These are phyloP conservation scores for Collybiopsis confluens DNA, from an alignment of 768 basidiomycete species.

Conservation along the genomic window DNA sequence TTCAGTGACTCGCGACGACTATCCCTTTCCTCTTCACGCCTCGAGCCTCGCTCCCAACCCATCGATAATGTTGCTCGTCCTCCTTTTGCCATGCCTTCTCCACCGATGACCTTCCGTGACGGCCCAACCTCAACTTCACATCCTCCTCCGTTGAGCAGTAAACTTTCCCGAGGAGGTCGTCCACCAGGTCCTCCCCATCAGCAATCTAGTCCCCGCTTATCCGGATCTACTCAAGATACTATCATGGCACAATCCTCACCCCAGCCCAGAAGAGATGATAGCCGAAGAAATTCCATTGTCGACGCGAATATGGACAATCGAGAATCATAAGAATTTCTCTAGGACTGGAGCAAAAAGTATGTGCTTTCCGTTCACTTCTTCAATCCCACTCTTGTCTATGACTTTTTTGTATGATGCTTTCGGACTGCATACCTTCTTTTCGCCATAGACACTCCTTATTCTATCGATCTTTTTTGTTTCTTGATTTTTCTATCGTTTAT, in stretches of 20 bases:
- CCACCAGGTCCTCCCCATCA: slow-evolving; percentile 2
- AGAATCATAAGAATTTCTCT: slow-evolving; percentile 3
- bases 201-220: slow-evolving; percentile 8
- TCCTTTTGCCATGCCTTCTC: slow-evolving; percentile 26
- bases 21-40: slow-evolving; percentile 44
- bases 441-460: background rate
- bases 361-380: background rate
- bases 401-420: background rate
- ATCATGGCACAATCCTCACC: background rate
- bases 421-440: slow-evolving; percentile 1
- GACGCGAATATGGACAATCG: slow-evolving; percentile 2
- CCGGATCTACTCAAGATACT: background rate
- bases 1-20: slow-evolving; percentile 42
- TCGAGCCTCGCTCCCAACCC: slow-evolving; percentile 38
- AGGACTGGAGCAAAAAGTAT: background rate
- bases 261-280: slow-evolving; percentile 1
- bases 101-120: slow-evolving; percentile 30
- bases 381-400: background rate
- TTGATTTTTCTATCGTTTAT: background rate
- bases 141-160: slow-evolving; percentile 17
- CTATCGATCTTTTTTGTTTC: background rate
- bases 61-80: slow-evolving; percentile 19
- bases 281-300: slow-evolving; percentile 4
- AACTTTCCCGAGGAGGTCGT: slow-evolving; percentile 12
- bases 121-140: slow-evolving; percentile 14